These are phyloP conservation scores for Trametes meyenii DNA, from an alignment of 768 basidiomycete genomes.

Conservation along the genomic window DNA sequence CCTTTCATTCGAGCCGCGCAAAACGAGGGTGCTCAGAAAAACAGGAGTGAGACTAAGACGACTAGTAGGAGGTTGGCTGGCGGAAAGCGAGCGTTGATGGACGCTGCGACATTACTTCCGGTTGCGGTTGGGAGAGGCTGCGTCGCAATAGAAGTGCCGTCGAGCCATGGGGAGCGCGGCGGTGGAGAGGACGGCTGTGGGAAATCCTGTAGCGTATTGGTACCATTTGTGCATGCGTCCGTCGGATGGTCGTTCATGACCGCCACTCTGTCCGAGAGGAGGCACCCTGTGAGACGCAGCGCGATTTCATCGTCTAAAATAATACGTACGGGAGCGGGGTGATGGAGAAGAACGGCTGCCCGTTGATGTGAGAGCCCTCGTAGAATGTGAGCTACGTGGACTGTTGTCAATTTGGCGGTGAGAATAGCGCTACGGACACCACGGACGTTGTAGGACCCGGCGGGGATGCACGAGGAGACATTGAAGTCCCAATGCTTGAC, in stretches of 20 bases:
- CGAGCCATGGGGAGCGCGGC: constrained; percentile 30
- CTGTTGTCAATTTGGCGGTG: background rate
- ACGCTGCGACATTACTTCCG: constrained; percentile 3
- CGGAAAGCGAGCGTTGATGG: background rate
- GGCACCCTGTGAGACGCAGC: background rate
- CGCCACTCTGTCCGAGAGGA: constrained; percentile 2
- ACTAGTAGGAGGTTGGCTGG: background rate
- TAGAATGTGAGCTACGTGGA: constrained; percentile 49
- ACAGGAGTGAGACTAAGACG: background rate
- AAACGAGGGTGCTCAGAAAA: background rate
- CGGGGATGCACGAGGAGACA: constrained; percentile 46
- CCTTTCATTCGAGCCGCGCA: background rate
- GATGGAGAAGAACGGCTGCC: constrained; percentile 42
- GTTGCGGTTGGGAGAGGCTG: constrained; percentile 17
- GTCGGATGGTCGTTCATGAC: constrained; percentile 22
- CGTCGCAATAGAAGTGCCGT: constrained; percentile 26
- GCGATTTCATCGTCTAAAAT: background rate
- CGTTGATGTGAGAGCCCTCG: constrained; percentile 45
- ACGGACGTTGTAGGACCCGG: constrained; percentile 48
- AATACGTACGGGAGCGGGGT: constrained; percentile 44
- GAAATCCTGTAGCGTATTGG: constrained; percentile 28
- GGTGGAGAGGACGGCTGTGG: constrained; percentile 30
- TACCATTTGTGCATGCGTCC: constrained; percentile 28
- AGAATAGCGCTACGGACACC: constrained; percentile 7
- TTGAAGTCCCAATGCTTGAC: constrained; percentile 42